Evolutionary conservation across 768 basidiomycete species (phyloP), one percentile per base, ranked within the genome.

Genomic region (Cantharellus anzutake): DNA sequence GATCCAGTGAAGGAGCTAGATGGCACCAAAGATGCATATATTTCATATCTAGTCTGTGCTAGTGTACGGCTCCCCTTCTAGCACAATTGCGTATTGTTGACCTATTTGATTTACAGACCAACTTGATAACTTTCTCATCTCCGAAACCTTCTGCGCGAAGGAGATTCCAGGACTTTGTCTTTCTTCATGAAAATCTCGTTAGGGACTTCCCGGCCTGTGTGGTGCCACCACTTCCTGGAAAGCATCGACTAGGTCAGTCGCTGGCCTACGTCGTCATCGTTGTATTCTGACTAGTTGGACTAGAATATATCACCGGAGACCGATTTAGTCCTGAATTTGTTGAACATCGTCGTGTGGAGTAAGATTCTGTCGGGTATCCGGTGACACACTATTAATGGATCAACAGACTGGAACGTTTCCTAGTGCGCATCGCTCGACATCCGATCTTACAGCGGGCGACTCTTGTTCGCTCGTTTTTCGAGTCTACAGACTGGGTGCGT

Each of bases 271-370:
- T 29, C 20, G 20, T 29, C 20, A 29, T 29, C 20, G 20, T 29
- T 29, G 20, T 29, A 29, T 29, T 29, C 20, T 29, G 20, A 29
- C 20, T 29, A 29, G 20, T 29, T 48, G 35, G 48, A 41, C 37
- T 63, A 96, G 96, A 98, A 71, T 99, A 99, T 68, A 80, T 99
- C 60, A 97, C 94, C 37, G 96, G 96, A 7, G 96, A 98, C 71
- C 77, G 96, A 62, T 99, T 99, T 71, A 91, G 91, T 64, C 83
- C 86, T 4, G 96, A 98, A 67, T 99, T 99, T 66, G 87, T 98
- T 79, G 94, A 99, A 70, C 80, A 87, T 48, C 77, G 96, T 64
- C 77, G 93, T 65, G 71, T 81, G 63, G 90, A 94, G 90, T 93
- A 69, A 69, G 86, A 69, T 2, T 14, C 39, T 50, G 39, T 42